Base-by-base conservation (phyloP, 176 grass and related monocot genomes). In the Urochloa ruziziensis region DNA sequence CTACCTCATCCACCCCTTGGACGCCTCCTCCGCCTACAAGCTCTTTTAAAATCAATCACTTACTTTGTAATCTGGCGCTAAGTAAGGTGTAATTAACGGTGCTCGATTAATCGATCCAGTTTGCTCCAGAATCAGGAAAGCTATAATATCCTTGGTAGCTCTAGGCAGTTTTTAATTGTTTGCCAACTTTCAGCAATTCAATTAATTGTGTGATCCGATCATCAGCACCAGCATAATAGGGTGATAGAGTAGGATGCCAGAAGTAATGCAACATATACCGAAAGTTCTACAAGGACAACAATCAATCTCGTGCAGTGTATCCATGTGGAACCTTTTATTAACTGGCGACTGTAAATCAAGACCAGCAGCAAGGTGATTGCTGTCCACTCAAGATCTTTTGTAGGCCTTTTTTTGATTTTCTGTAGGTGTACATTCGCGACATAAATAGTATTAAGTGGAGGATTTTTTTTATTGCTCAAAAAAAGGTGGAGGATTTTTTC, bases 1-100 rank as follows among this genome's bases (percentile, higher is more conserved):
- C 62, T 90, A 90, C 52, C 88, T 90, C 28, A 90, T 90, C 82
- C 88, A 90, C 69, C 88, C 88, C n/a, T 74, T 85, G 70, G 83
- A 84, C 17, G 82, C 70, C n/a, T 82, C 87, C 76, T 85, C 88
- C 60, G 67, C 61, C 43, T 77, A 83, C 46, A 81, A 72, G 51
- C 59, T 75, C 11, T 75, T 77, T 65, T 88, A 10, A 67, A 16
- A 58, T 24, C 49, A 23, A 16, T 52, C 48, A 49, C 49, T 30
- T 24, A 62, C 25, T 71, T 60, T 82, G 80, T 43, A 59, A 60
- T 70, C 44, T 5, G 49, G 56, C 51, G 24, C 9, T 34, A 53
- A 33, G 34, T 3, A 5, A 59, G 51, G 52, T 71, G 66, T 59
- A 42, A 71, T 30, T 42, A 82, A 59, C 33, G 25, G 25, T 58